Percentiles rank a stretch among this genome's conserved stretches.
Conservation (phyloP, 106 monocot species). For the Dioscorea dumetorum region DNA sequence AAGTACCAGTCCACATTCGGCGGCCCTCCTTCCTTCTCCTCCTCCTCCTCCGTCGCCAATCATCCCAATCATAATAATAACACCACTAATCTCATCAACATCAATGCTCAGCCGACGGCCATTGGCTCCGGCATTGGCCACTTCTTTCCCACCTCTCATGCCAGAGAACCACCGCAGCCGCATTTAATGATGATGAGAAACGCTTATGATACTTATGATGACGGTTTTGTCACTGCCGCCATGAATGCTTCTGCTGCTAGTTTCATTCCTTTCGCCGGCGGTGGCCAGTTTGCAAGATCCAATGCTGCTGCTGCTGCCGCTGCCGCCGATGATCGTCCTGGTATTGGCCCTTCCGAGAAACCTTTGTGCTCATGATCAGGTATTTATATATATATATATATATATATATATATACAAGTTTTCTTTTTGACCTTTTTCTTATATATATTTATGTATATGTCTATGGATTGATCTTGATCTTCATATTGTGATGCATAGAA, state of each 20-base stretch:
- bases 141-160: not conserved
- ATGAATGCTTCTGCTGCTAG: constrained; percentile 19
- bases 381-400: not conserved
- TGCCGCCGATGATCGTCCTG: constrained; percentile 32
- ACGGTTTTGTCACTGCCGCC: constrained; percentile 15
- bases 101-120: not conserved
- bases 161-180: constrained; percentile 1
- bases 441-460: no score
- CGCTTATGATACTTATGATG: constrained; percentile 29
- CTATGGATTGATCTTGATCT: not conserved
- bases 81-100: not conserved
- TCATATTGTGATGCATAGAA: not conserved
- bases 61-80: no score
- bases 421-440: no score
- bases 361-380: not conserved
- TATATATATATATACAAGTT: no score
- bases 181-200: constrained; percentile 19
- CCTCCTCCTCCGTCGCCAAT: not conserved
- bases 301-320: constrained; percentile 31
- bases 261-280: not conserved
- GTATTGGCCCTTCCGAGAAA: constrained; percentile 23
- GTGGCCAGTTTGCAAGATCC: constrained; percentile 31
- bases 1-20: constrained; percentile 32
- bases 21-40: not conserved
- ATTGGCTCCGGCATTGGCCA: constrained; percentile 16